These are phyloP conservation scores for Salix exigua DNA, from an alignment of 345 rosid genomes.

Conservation along the genomic window DNA sequence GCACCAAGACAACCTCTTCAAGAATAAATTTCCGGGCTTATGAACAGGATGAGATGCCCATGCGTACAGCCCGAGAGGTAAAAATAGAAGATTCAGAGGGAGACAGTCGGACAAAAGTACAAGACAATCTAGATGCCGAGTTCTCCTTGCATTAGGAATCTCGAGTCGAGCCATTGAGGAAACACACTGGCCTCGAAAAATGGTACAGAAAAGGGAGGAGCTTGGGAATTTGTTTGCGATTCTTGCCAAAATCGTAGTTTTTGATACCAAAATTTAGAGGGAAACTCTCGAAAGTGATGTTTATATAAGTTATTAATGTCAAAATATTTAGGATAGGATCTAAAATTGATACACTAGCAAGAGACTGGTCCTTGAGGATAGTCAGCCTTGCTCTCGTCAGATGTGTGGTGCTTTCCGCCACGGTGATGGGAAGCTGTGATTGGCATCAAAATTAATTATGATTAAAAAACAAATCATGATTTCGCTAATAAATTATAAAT, in stretches of 20 bases:
- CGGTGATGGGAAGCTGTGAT: no score
- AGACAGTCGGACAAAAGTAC: slow-evolving; percentile 34
- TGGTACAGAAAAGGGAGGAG: not conserved
- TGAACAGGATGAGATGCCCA: slow-evolving; percentile 21
- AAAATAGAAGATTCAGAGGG: slow-evolving; percentile 14
- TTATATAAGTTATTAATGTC: not conserved
- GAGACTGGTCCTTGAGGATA: no score
- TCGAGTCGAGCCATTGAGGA: not conserved
- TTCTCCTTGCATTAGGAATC: not conserved
- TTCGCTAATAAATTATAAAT: no score
- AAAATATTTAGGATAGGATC: no score
- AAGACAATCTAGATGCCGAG: slow-evolving; percentile 29
- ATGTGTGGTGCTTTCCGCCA: no score
- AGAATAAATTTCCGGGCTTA: slow-evolving; percentile 35
- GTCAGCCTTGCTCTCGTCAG: no score
- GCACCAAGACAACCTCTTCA: slow-evolving; percentile 38
- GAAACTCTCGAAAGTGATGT: slow-evolving; percentile 5
- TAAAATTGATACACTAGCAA: no score
- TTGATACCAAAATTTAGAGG: not conserved
- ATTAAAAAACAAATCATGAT: no score
- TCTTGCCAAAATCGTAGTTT: not conserved
- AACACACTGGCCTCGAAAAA: not conserved
- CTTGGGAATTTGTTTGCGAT: not conserved
- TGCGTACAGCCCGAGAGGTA: slow-evolving; percentile 5
- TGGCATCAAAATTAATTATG: no score